phyloP scores from a whole-genome alignment of 1,284 basidiomycete species.

The Sporisorium scitamineum region DNA sequence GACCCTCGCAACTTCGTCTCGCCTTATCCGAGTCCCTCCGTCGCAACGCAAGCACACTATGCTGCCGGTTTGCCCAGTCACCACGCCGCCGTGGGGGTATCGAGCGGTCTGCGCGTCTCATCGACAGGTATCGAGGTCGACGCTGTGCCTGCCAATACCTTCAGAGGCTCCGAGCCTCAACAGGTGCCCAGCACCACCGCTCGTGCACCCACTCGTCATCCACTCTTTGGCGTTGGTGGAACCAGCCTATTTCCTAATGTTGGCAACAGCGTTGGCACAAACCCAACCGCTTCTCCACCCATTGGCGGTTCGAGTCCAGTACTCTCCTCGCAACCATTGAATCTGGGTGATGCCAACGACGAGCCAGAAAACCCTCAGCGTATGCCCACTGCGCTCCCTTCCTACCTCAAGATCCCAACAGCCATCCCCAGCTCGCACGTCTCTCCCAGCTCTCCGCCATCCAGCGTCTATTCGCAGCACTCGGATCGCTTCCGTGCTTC shows the following conservation, averaged over 20 bases:
- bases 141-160: slow-evolving; percentile 5
- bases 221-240: slow-evolving; percentile 39
- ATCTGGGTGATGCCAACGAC: slow-evolving; percentile 17
- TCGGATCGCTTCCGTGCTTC: slow-evolving; percentile 23
- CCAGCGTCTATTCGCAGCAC: slow-evolving; percentile 40
- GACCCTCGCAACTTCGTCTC: slow-evolving; percentile 52
- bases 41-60: slow-evolving; percentile 51
- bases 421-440: slow-evolving; percentile 63
- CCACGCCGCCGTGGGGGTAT: slow-evolving; percentile 28
- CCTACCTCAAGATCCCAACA: slow-evolving; percentile 68
- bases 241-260: slow-evolving; percentile 40
- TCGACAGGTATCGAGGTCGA: slow-evolving; percentile 19
- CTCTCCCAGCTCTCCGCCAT: slow-evolving; percentile 28
- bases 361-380: slow-evolving; percentile 15
- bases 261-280: slow-evolving; percentile 42
- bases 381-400: slow-evolving; percentile 57
- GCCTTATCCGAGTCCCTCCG: slow-evolving; percentile 50
- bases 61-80: slow-evolving; percentile 50
- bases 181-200: slow-evolving; percentile 26
- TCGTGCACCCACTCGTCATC: slow-evolving; percentile 36
- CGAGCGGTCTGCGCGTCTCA: slow-evolving; percentile 40
- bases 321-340: slow-evolving; percentile 40
- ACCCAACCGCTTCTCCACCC: slow-evolving; percentile 39
- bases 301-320: slow-evolving; percentile 41
- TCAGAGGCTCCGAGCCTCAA: slow-evolving; percentile 40